Conservation (phyloP, 106 monocot genomes). For the Dioscorea dumetorum region DNA sequence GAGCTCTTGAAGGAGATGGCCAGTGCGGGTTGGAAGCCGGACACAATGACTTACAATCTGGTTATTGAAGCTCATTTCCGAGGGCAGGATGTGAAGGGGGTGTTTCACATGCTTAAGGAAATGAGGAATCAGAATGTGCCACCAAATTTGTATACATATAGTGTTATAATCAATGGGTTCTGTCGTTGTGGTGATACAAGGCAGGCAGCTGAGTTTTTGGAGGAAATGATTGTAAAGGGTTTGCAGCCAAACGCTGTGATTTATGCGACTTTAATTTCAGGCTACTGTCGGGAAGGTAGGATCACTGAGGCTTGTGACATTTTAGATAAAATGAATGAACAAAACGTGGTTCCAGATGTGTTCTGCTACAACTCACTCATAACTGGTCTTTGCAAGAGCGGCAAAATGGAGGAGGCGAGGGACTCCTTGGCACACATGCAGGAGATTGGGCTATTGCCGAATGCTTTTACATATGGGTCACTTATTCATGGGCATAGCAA, state of each 20-base stretch:
- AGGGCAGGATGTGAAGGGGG: slow-evolving; percentile 16
- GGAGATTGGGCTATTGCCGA: slow-evolving; percentile 49
- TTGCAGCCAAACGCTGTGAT: slow-evolving; percentile 44
- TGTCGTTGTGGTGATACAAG: slow-evolving; percentile 25
- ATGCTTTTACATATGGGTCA: slow-evolving; percentile 57
- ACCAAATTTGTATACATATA: slow-evolving; percentile 53
- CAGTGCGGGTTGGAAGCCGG: slow-evolving; percentile 33
- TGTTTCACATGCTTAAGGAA: slow-evolving; percentile 41
- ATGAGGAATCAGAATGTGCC: slow-evolving; percentile 36
- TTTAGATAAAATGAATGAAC: slow-evolving; percentile 42
- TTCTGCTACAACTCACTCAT: slow-evolving; percentile 79
- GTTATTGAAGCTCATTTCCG: slow-evolving; percentile 58
- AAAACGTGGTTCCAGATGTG: slow-evolving; percentile 43
- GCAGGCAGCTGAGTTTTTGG: slow-evolving; percentile 29
- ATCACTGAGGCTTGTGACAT: slow-evolving; percentile 34
- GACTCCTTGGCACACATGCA: slow-evolving; percentile 39
- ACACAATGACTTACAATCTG: slow-evolving; percentile 53
- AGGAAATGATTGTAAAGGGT: slow-evolving; percentile 47
- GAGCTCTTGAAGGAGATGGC: slow-evolving; percentile 58
- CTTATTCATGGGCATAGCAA: slow-evolving; percentile 56
- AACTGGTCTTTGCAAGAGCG: slow-evolving; percentile 48
- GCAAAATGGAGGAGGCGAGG: slow-evolving; percentile 58
- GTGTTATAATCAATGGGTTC: slow-evolving; percentile 41
- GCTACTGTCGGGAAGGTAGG: slow-evolving; percentile 42
- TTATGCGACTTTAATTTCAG: slow-evolving; percentile 45